phyloP scores from a whole-genome alignment of 23 red algal genomes.

The Gracilariopsis chorda region DNA sequence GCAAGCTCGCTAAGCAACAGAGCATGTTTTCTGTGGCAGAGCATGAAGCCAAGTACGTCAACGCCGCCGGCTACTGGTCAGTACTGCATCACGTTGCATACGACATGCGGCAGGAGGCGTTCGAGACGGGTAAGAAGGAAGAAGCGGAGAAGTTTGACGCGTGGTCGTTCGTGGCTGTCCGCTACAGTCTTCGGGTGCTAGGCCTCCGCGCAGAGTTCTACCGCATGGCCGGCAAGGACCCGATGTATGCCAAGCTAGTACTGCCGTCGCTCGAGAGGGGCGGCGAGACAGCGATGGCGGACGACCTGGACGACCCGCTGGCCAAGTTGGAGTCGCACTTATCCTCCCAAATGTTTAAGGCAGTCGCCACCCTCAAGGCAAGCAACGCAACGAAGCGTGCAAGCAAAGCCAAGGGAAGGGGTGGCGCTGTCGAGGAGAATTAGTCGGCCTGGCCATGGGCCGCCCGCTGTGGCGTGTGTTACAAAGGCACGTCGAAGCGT shows the following conservation, averaged over 20 bases:
- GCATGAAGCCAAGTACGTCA: background rate
- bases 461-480: background rate
- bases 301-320: background rate
- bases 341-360: background rate
- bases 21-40: background rate
- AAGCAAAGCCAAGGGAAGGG: background rate
- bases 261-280: background rate
- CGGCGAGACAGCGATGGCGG: background rate
- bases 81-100: background rate
- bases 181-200: background rate
- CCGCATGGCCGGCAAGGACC: background rate
- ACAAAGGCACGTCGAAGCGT: background rate
- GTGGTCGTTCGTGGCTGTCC: background rate
- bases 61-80: background rate
- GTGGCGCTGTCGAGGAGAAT: background rate
- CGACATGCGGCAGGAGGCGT: background rate
- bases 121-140: background rate
- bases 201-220: background rate
- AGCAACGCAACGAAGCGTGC: slow-evolving; percentile 6
- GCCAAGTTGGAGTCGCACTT: background rate
- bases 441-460: background rate
- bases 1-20: background rate
- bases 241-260: background rate
- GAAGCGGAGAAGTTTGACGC: background rate
- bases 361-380: background rate